phyloP scores from a whole-genome alignment of 1,284 basidiomycete genomes.

The Ganoderma boninense region DNA sequence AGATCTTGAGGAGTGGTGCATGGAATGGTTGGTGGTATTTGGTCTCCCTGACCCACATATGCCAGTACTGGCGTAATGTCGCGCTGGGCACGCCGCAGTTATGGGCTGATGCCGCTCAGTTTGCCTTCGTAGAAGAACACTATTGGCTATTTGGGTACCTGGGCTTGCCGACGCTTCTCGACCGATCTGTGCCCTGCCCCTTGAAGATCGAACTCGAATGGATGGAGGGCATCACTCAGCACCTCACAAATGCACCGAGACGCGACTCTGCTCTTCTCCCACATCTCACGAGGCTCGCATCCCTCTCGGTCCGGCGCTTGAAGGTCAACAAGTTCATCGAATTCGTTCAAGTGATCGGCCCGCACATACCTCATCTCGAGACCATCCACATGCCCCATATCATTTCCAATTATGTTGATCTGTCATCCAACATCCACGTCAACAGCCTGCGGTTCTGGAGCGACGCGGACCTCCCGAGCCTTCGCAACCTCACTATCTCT shows the following conservation, averaged over 20 bases:
- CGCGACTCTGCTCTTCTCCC: too few relatives aligned
- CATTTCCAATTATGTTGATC: neutral
- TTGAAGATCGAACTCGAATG: too few relatives aligned
- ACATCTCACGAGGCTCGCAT: too few relatives aligned
- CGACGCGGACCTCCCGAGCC: neutral
- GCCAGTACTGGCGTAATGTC: constrained; percentile 15
- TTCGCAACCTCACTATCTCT: neutral
- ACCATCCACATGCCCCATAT: neutral
- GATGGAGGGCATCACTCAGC: too few relatives aligned
- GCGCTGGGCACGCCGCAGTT: constrained; percentile 14
- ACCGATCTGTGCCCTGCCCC: too few relatives aligned
- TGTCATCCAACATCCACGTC: neutral
- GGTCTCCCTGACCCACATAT: constrained; percentile 14
- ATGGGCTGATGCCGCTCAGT: neutral
- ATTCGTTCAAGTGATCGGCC: too few relatives aligned
- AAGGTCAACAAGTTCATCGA: too few relatives aligned
- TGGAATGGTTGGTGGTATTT: neutral
- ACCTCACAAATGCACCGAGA: too few relatives aligned
- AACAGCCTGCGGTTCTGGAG: neutral
- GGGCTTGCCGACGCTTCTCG: too few relatives aligned
- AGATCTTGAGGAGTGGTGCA: neutral
- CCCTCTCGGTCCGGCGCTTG: too few relatives aligned
- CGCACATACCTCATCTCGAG: neutral
- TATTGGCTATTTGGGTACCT: too few relatives aligned
- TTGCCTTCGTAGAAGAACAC: too few relatives aligned